phyloP scores from a whole-genome alignment of 495 filamentous ascomycete genomes.

The Penicillium arizonense region DNA sequence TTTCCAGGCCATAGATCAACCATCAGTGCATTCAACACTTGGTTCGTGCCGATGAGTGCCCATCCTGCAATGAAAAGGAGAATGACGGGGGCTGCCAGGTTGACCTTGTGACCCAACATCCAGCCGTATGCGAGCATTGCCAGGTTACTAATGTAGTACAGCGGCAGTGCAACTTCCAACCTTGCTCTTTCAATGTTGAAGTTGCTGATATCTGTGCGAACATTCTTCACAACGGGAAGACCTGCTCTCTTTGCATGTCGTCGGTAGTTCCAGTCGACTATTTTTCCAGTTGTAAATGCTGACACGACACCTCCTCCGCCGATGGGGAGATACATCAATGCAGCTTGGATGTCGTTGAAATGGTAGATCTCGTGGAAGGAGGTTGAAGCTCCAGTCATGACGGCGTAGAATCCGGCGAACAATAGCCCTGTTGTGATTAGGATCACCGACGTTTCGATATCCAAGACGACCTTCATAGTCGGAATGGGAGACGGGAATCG shows the following conservation, averaged over 20 bases:
- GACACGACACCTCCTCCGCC: conserved; percentile 37
- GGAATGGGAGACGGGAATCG: conserved; percentile 66
- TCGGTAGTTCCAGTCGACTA: conserved; percentile 47
- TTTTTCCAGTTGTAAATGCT: conserved; percentile 31
- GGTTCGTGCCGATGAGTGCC: conserved; percentile 28
- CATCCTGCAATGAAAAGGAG: conserved; percentile 35
- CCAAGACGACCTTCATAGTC: conserved; percentile 53
- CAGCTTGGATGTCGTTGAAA: conserved; percentile 40
- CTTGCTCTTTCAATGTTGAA: conserved; percentile 47
- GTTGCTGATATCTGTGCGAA: conserved; percentile 37
- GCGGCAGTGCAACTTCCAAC: conserved; percentile 34
- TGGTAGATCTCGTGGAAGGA: conserved; percentile 56
- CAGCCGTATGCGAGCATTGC: conserved; percentile 49
- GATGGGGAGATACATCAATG: conserved; percentile 45
- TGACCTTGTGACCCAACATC: conserved; percentile 35
- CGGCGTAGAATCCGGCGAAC: conserved; percentile 55
- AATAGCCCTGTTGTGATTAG: conserved; percentile 54
- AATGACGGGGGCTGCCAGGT: conserved; percentile 33
- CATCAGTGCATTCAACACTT: conserved; percentile 48
- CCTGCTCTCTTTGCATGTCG: conserved; percentile 33
- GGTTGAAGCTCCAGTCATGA: conserved; percentile 49
- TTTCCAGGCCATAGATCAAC: conserved; percentile 59
- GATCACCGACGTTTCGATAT: conserved; percentile 63
- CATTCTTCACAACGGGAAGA: conserved; percentile 33
- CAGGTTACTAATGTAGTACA: conserved; percentile 28